Evolutionary conservation across 176 grass and related monocot genomes (phyloP), one percentile per base, ranked within the genome.

Genomic region (Oryza longistaminata): DNA sequence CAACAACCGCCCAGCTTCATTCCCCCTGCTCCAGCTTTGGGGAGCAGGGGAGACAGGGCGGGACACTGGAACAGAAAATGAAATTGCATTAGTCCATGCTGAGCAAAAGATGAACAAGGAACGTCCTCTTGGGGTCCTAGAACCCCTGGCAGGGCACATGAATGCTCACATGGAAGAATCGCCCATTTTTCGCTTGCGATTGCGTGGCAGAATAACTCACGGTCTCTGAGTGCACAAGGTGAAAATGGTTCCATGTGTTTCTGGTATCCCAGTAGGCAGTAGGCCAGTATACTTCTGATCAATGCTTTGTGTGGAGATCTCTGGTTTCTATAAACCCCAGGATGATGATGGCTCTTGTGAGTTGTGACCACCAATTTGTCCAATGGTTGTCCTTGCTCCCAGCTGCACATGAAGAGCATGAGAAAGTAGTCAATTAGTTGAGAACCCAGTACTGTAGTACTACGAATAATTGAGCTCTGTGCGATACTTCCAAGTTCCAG

Each of bases 361-460:
- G 52, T 58, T 58, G 33, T 85, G 5, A 50, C 73, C 33, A 76
- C 29, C n/a, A 77, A 42, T 86, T 35, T 11, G 17, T 46, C 7
- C 43, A 34, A 78, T 72, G 35, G 68, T 4, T 80, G 76, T 64
- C 40, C 43, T 80, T 86, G 53, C 53, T 64, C 66, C 40, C 13
- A 25, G 40, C 13, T 50, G 26, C 53, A 66, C 55, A 80, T 73
- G 76, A 80, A 42, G 70, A 40, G 78, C 34, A 62, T 2, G 44
- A 7, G 6, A 76, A 76, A 77, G 48, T 78, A 77, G 19, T 40
- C 45, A 27, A 67, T 68, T 85, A 69, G 64, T 76, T 77, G 73
- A 68, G 45, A 5, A 55, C 60, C 26, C 31, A 55, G 46, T 37
- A 26, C 19, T 11, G 7, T 67, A 15, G 61, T 75, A 75, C 82